phyloP scores from a whole-genome alignment of 345 rosid species.

The Salix suchowensis region DNA sequence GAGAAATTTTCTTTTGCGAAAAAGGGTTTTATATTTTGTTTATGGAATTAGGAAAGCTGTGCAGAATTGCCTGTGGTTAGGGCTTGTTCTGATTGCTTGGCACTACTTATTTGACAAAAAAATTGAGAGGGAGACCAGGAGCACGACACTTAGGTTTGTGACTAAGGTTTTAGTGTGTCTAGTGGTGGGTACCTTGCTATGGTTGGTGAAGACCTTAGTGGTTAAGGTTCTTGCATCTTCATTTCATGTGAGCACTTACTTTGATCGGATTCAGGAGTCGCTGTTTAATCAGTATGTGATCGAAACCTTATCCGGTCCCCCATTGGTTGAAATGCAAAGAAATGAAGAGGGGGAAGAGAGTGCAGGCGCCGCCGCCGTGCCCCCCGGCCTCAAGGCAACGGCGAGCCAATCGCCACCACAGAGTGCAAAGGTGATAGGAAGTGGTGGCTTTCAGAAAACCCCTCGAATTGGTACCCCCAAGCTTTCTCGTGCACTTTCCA shows the following conservation, averaged over 20 bases:
- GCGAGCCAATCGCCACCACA: background rate
- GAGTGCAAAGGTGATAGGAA: slow-evolving; percentile 12
- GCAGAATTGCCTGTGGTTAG: slow-evolving; percentile 34
- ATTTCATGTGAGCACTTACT: slow-evolving; percentile 32
- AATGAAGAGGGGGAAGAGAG: slow-evolving; percentile 24
- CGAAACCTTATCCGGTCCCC: slow-evolving; percentile 31
- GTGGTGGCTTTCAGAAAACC: slow-evolving; percentile 23
- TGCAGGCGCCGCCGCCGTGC: slow-evolving; percentile 18
- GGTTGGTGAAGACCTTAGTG: slow-evolving; percentile 30
- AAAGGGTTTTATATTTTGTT: slow-evolving; percentile 29
- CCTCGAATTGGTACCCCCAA: slow-evolving; percentile 24
- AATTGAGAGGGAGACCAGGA: slow-evolving; percentile 28
- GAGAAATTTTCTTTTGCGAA: slow-evolving; percentile 30
- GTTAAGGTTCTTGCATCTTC: slow-evolving; percentile 37
- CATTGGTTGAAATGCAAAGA: slow-evolving; percentile 21
- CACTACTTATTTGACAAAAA: slow-evolving; percentile 28
- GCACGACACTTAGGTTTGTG: slow-evolving; percentile 11
- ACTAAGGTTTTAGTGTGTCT: slow-evolving; percentile 28
- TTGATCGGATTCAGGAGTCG: slow-evolving; percentile 33
- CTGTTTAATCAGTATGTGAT: slow-evolving; percentile 31
- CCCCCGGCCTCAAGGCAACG: slow-evolving; percentile 16
- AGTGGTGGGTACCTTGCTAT: slow-evolving; percentile 27
- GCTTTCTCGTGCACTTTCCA: slow-evolving; percentile 17
- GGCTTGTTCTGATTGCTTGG: slow-evolving; percentile 35
- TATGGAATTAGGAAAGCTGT: slow-evolving; percentile 31